A percentile compares a stretch with the other conserved stretches of the same genome.
Evolutionary conservation across 345 rosid species (phyloP).

Genomic region (Cochlearia excelsa): DNA sequence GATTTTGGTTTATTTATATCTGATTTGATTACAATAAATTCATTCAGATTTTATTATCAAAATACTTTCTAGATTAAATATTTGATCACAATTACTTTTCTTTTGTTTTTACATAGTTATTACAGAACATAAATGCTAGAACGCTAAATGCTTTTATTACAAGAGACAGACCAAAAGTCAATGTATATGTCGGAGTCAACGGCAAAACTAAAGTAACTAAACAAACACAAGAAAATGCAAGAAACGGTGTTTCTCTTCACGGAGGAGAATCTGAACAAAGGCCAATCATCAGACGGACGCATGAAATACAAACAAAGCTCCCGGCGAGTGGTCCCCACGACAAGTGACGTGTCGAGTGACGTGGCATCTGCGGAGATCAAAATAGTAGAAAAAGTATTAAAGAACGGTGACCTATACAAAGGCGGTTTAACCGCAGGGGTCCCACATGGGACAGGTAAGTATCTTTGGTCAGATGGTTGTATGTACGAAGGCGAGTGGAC

Average conservation of each 20-base stretch:
- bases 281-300: constrained; percentile 23
- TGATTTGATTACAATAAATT: constrained; percentile 5
- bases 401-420: constrained; percentile 65
- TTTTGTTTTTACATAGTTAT: neutral
- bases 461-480: constrained; percentile 70
- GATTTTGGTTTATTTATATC: neutral
- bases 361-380: constrained; percentile 23
- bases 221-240: constrained; percentile 28
- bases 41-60: neutral
- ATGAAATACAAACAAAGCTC: constrained; percentile 32
- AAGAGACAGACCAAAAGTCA: constrained; percentile 21
- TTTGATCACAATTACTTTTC: neutral
- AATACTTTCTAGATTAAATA: neutral
- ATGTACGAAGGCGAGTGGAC: constrained; percentile 74
- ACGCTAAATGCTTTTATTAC: neutral
- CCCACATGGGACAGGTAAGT: constrained; percentile 68
- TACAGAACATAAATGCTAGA: constrained; percentile 22
- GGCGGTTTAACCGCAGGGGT: constrained; percentile 48
- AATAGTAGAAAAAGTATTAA: constrained; percentile 43
- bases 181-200: constrained; percentile 18
- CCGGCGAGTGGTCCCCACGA: constrained; percentile 35
- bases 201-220: constrained; percentile 2
- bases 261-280: constrained; percentile 37
- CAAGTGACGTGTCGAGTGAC: constrained; percentile 12
- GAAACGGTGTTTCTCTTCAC: constrained; percentile 33